These are phyloP conservation scores for Ganoderma boninense DNA, from an alignment of 1,284 basidiomycete genomes.

Conservation along the genomic window DNA sequence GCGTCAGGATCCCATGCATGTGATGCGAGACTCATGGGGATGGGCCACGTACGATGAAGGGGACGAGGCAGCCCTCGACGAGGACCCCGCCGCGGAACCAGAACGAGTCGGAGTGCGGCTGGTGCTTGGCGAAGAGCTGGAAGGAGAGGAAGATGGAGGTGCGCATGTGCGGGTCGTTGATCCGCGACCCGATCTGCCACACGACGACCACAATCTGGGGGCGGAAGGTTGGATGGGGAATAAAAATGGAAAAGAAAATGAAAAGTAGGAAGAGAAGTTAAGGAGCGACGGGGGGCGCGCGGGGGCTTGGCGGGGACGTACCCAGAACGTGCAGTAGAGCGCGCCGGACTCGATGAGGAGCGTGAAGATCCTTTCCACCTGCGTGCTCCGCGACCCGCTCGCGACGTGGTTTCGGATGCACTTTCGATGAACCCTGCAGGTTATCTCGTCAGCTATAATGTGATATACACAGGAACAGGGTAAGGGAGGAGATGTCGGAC, in stretches of 20 bases:
- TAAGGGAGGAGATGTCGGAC: not conserved
- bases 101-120: not conserved
- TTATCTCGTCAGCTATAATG: not conserved
- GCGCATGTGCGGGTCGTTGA: not conserved
- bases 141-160: not conserved
- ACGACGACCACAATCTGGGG: not conserved
- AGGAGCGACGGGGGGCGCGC: too few species aligned
- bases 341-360: not conserved
- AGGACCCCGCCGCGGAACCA: not conserved
- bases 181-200: not conserved
- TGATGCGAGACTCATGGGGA: too few species aligned
- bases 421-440: not conserved
- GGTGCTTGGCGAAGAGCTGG: not conserved
- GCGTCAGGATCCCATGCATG: too few species aligned
- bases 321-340: constrained; percentile 1
- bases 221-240: too few species aligned
- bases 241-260: too few species aligned
- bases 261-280: too few species aligned
- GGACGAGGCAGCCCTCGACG: not conserved
- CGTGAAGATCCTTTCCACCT: not conserved
- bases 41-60: not conserved
- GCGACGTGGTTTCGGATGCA: not conserved
- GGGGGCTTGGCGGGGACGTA: not conserved
- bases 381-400: not conserved
- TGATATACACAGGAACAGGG: not conserved